These are phyloP conservation scores for Ascobolus immersus DNA, from an alignment of 495 filamentous ascomycete genomes.

Conservation along the genomic window DNA sequence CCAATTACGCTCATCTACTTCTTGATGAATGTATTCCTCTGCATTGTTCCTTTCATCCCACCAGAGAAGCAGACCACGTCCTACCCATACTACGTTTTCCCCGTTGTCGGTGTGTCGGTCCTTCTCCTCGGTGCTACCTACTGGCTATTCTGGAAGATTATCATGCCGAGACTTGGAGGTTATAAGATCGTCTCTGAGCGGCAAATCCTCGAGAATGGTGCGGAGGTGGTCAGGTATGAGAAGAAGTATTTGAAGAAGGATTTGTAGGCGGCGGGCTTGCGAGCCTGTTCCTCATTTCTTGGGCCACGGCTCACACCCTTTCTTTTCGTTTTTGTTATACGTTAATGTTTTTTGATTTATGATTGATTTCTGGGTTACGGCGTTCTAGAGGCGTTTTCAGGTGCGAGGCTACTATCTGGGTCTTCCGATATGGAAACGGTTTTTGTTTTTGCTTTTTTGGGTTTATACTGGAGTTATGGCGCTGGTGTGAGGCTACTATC, in stretches of 20 bases:
- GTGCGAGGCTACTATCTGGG: too few species aligned
- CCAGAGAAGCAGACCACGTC: constrained; percentile 10
- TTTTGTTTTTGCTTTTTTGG: too few species aligned
- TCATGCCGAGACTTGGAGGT: constrained; percentile 17
- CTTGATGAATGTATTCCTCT: constrained; percentile 19
- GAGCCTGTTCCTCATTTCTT: too few species aligned
- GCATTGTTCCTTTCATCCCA: constrained; percentile 22
- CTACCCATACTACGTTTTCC: constrained; percentile 23
- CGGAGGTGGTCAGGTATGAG: constrained; percentile 21
- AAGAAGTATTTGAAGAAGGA: constrained; percentile 10
- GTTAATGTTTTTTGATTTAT: too few species aligned
- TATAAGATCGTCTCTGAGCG: constrained; percentile 22
- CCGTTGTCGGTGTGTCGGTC: constrained; percentile 20
- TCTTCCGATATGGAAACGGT: too few species aligned
- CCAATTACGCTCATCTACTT: constrained; percentile 17
- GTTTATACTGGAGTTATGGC: too few species aligned
- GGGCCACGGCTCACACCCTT: too few species aligned
- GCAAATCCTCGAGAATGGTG: constrained; percentile 19
- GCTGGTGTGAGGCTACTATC: too few species aligned
- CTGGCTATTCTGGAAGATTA: constrained; percentile 19
- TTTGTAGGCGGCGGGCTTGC: too few species aligned
- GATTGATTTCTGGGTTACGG: too few species aligned
- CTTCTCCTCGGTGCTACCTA: constrained; percentile 19
- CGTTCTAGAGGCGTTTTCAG: too few species aligned
- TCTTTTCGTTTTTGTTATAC: too few species aligned